Conservation (phyloP, 176 grass and related monocot species). For the Rhipidocladum racemiflorum region DNA sequence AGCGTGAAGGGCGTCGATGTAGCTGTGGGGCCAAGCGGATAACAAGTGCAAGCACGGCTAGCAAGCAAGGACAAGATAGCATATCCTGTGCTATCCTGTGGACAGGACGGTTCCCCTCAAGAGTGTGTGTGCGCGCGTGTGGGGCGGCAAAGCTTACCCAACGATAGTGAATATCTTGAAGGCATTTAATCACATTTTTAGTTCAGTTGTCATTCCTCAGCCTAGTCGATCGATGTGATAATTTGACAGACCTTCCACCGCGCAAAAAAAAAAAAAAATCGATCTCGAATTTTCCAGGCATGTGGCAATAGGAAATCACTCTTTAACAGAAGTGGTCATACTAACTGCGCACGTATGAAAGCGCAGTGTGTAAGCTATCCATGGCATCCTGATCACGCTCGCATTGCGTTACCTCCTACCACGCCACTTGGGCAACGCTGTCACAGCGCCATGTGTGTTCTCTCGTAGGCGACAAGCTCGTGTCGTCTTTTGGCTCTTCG, state of each 20-base stretch:
- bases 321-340: neutral
- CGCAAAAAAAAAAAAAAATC: no score
- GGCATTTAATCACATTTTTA: no score
- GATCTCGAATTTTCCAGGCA: neutral
- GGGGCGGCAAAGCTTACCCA: no score
- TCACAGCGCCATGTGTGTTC: neutral
- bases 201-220: neutral
- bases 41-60: neutral
- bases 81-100: neutral
- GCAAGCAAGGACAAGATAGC: neutral
- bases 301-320: no score
- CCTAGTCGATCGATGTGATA: neutral
- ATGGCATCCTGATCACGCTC: neutral
- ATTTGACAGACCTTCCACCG: neutral
- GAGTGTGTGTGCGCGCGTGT: no score
- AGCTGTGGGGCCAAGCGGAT: conserved; percentile 16
- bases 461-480: neutral
- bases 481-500: neutral
- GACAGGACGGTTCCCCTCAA: no score
- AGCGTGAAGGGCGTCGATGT: neutral
- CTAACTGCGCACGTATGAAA: neutral
- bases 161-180: no score
- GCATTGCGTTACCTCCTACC: neutral
- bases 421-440: neutral
- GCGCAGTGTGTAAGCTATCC: neutral